Evolutionary conservation across 352 stramenopile species (phyloP), one percentile per base, ranked within the genome.

Genomic region (Globisporangium spiculum): DNA sequence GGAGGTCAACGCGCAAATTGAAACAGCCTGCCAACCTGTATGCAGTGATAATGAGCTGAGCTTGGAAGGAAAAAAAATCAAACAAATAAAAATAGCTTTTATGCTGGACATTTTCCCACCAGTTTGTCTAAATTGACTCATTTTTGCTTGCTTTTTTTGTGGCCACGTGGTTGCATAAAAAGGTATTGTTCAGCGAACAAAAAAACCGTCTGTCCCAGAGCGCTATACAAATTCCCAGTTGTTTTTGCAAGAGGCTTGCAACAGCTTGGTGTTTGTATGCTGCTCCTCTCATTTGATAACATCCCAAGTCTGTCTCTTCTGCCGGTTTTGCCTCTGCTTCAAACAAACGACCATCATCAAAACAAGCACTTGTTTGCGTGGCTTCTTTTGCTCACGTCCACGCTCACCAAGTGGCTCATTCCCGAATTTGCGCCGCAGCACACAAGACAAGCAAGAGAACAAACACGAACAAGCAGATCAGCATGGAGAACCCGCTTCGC

Each of bases 401-500:
- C n/a, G 44, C 44, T 50, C 44, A 50, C 54, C 27, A 60, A 26
- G n/a, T 66, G 9, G 52, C 24, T 65, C 65, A 70, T 59, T 70
- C 22, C 27, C 46, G 26, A 66, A 70, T 70, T 66, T 64, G 65
- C 56, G 55, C 55, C 16, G 27, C 46, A 30, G 14, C 38, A 46
- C 12, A 20, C 12, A 18, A 46, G 12, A 32, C 38, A 27, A 12
- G 18, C 46, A 20, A 4, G 8, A 36, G 4, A 48, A n/a, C 7
- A 32, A 60, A 53, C 22, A 52, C 14, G 27, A 27, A 53, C 53
- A 66, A 50, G 36, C 60, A 57, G 16, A 63, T 1, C 41, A 60
- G 3, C 12, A 81, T 86, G 78, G 74, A 84, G 61, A 79, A 75
- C 69, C 71, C 69, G 20, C 66, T 80, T 52, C 67, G 58, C 58